Percentiles rank a stretch among this genome's conserved stretches.
Evolutionary conservation across 2,329 filamentous ascomycete species (phyloP).

Genomic region (Epichloe gansuensis): DNA sequence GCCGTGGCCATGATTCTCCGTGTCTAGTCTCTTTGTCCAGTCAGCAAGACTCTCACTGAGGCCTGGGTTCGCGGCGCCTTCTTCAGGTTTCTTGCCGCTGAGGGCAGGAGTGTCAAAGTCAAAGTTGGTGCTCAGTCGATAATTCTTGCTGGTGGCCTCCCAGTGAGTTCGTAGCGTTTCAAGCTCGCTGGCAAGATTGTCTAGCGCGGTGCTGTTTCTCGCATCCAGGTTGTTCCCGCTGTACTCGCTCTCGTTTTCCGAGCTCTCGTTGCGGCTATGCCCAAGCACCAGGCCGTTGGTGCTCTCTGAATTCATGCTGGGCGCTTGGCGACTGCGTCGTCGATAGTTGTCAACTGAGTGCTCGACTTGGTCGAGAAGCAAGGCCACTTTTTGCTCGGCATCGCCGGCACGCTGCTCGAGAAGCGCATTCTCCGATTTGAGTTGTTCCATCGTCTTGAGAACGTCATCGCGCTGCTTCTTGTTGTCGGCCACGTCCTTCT

Average conservation of each 20-base stretch:
- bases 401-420: conserved; percentile 78
- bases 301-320: conserved; percentile 28
- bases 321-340: conserved; percentile 53
- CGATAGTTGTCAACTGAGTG: conserved; percentile 90
- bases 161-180: conserved; percentile 84
- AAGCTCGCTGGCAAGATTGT: conserved; percentile 83
- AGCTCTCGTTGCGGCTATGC: conserved; percentile 42
- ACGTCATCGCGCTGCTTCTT: conserved; percentile 58
- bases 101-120: conserved; percentile 55
- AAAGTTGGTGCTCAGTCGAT: conserved; percentile 78
- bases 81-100: conserved; percentile 30
- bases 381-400: conserved; percentile 84
- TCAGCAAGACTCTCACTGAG: conserved; percentile 64
- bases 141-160: conserved; percentile 93
- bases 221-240: conserved; percentile 37
- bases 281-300: conserved; percentile 26
- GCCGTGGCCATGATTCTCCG: conserved; percentile 26
- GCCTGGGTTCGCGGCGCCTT: conserved; percentile 27
- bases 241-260: conserved; percentile 51
- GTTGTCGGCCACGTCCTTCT: conserved; percentile 53
- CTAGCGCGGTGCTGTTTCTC: conserved; percentile 58
- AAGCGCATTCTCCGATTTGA: conserved; percentile 69
- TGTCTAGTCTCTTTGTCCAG: conserved; percentile 69
- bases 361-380: conserved; percentile 90
- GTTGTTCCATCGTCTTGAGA: conserved; percentile 54